Percentiles rank a stretch among this genome's conserved stretches.
Evolutionary conservation across 371 early-diverging fungal species (phyloP).

Genomic region (Mortierella polycephala): DNA sequence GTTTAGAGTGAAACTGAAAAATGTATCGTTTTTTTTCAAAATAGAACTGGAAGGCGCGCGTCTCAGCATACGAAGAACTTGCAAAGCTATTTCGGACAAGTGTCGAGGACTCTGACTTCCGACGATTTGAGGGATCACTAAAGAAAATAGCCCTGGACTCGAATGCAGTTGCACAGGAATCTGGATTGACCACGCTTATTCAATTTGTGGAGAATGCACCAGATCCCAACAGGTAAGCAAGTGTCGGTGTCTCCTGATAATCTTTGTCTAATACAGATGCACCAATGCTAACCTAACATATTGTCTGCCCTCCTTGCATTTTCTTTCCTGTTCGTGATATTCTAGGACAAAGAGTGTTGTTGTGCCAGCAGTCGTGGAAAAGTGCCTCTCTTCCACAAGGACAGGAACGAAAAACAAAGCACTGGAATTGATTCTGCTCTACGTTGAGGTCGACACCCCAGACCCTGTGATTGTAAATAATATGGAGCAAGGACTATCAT

Average conservation of each 20-base stretch:
- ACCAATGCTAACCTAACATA: too few species aligned
- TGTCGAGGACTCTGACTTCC: slow-evolving; percentile 73
- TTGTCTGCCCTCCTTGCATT: slow-evolving; percentile 1
- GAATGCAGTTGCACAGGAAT: slow-evolving; percentile 93
- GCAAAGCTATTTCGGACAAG: slow-evolving; percentile 73
- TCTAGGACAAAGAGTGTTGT: slow-evolving; percentile 75
- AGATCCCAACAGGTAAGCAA: slow-evolving; percentile 68
- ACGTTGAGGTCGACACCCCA: slow-evolving; percentile 87
- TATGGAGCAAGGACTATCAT: not conserved
- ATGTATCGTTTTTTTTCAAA: slow-evolving; percentile 7
- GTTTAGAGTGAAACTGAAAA: not conserved
- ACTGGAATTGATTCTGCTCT: slow-evolving; percentile 83
- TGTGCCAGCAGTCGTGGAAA: slow-evolving; percentile 87
- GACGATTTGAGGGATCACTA: slow-evolving; percentile 73
- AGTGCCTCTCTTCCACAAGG: slow-evolving; percentile 86
- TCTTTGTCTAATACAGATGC: not conserved
- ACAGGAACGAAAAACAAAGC: slow-evolving; percentile 84
- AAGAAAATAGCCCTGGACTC: slow-evolving; percentile 87
- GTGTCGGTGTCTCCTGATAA: not conserved
- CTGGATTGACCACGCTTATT: slow-evolving; percentile 79
- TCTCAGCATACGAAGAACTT: slow-evolving; percentile 88
- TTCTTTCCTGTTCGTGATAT: slow-evolving; percentile 1
- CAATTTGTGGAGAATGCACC: slow-evolving; percentile 88
- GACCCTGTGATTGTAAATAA: slow-evolving; percentile 82
- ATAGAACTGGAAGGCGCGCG: slow-evolving; percentile 95